Evolutionary conservation across 1,284 basidiomycete species (phyloP), one percentile per base, ranked within the genome.

Genomic region (Malassezia sympodialis): DNA sequence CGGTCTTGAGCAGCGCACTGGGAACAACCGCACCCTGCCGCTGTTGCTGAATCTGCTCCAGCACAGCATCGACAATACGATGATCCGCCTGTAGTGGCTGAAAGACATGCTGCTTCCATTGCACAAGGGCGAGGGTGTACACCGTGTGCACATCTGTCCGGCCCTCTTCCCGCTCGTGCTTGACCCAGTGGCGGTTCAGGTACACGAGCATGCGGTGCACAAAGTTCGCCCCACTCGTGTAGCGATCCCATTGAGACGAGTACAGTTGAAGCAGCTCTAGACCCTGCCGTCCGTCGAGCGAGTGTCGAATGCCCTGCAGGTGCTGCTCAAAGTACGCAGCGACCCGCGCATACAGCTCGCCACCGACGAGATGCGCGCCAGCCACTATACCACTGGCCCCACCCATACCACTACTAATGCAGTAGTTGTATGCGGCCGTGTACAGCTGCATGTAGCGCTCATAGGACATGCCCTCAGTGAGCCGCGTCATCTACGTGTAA

Each of bases 131-230:
- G 58, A 98, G 84, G 27, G 91, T 98, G 77, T 96, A 98, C 26
- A 99, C 88, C 4, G 84, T 84, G 76, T 94, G 96, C 39, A 96
- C 86, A 49, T 87, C 86, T 77, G 91, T 96, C 69, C 90, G 82
- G 5, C 94, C 94, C 75, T 99, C 93, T 68, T 98, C 94, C 74
- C 93, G 86, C 76, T 98, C 91, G 42, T 93, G 83, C 78, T 94
- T 96, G 46, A 99, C 91, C 94, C 94, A 99, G 77, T 96, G 90
- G 56, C 93, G 87, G 76, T 98, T 96, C 58, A 96, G 83, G 77
- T 96, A 96, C 19, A 88, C 87, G 79, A 96, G 96, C 39, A 98
- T 78, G 17, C 70, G 63, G 54, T 72, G 68, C 72, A 98, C 86
- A 75, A 91, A 96, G 76, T 88, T 90, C 8, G 93, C 90, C 56